Evolutionary conservation across 2,329 filamentous ascomycete genomes (phyloP), one percentile per base, ranked within the genome.

Genomic region (Phialemonium atrogriseum): DNA sequence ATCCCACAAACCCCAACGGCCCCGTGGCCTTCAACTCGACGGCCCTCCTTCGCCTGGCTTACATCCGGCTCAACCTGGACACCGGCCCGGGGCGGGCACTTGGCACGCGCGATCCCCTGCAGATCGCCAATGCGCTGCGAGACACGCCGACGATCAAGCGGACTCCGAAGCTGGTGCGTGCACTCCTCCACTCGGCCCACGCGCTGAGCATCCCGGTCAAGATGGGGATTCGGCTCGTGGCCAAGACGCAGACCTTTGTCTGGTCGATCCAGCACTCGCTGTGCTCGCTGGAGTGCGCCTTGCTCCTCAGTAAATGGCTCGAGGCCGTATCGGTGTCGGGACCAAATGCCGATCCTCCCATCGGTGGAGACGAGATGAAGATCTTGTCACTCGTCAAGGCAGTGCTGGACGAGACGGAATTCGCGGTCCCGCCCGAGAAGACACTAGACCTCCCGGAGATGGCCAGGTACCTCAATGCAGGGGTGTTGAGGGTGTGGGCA

Each of bases 201-300:
- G 67, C 67, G 10, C 54, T 73, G 7, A 70, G 68, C 8, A 68
- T 73, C 16, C 68, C 66, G 0, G 64, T 72, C 4, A 57, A 66
- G 24, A 55, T 72, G 7, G 69, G 69, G 2, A 62, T 72, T 30
- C 59, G 65, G 30, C 68, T 68, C 30, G 67, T 72, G 22, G 66
- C 68, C 4, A 56, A 58, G 27, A 69, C 62, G 2, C 66, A 70
- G 43, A 68, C 66, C 2, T 64, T 69, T 33, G 66, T 69, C 43
- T 73, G 68, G 69, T 66, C 62, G 22, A 65, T 72, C 17, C 66
- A 71, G 40, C 68, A 73, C 41, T 66, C 66, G 1, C 51, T 73
- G 5, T 70, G 65, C 48, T 68, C 62, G 36, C 47, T 72, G 11
- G 67, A 71, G 41, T 72, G 68, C 34, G 67, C 68, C 1, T 43